These are phyloP conservation scores for Cadophora luteo-olivacea DNA, from an alignment of 2,329 filamentous ascomycete species.

Conservation along the genomic window DNA sequence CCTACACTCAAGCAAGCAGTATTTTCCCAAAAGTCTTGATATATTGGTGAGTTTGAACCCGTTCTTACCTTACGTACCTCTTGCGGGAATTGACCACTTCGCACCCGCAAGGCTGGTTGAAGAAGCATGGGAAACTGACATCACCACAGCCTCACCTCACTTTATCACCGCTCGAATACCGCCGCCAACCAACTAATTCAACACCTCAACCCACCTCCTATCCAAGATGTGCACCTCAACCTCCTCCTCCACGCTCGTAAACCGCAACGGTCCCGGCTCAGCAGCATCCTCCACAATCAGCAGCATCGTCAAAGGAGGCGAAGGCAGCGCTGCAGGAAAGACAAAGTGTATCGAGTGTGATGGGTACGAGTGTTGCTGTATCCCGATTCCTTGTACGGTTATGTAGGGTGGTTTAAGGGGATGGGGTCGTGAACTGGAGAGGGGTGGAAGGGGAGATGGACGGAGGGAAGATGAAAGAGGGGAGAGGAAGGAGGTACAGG, in stretches of 20 bases:
- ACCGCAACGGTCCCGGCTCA: conserved; percentile 56
- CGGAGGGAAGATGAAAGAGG: not conserved
- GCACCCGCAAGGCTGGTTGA: too few relatives aligned
- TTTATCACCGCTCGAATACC: not conserved
- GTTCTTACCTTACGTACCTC: too few relatives aligned
- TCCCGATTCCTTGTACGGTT: conserved; percentile 57
- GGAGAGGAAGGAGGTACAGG: conserved; percentile 4
- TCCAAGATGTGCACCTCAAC: conserved; percentile 45
- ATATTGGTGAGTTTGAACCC: too few relatives aligned
- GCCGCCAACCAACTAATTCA: not conserved
- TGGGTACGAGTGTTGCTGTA: conserved; percentile 61
- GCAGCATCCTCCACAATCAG: conserved; percentile 56
- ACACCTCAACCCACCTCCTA: not conserved
- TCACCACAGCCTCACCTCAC: not conserved
- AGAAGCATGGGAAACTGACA: too few relatives aligned
- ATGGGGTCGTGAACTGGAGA: not conserved
- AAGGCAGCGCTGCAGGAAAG: conserved; percentile 49
- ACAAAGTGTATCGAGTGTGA: conserved; percentile 58
- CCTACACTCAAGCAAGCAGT: too few relatives aligned
- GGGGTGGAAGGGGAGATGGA: conserved; percentile 6
- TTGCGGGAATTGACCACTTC: too few relatives aligned
- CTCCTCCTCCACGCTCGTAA: conserved; percentile 44
- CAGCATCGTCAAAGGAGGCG: conserved; percentile 58
- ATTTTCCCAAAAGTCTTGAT: too few relatives aligned
- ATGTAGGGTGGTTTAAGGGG: conserved; percentile 46